phyloP scores from a whole-genome alignment of 176 grass and related monocot species.

The Coix lacrymajobi region DNA sequence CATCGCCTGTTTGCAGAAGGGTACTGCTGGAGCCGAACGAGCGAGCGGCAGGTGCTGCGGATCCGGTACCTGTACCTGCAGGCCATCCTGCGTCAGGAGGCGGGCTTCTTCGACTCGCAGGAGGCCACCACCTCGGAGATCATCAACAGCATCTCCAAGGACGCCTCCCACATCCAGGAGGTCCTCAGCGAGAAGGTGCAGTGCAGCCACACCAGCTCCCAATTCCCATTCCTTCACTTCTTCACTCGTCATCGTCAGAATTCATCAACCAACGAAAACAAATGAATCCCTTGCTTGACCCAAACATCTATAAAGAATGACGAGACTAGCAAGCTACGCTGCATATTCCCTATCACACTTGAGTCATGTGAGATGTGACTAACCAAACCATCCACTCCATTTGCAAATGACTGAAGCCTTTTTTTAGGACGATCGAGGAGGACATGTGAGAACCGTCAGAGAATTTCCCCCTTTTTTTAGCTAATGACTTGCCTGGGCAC shows the following conservation, averaged over 20 bases:
- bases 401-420: background rate
- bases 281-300: no score
- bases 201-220: background rate
- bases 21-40: constrained; percentile 98
- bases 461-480: no score
- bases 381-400: background rate
- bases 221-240: background rate
- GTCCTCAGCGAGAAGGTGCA: constrained; percentile 98
- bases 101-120: constrained; percentile 94
- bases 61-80: constrained; percentile 89
- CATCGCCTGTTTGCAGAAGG: constrained; percentile 64
- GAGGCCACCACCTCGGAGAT: constrained; percentile 94
- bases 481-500: no score
- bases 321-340: background rate
- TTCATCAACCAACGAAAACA: background rate
- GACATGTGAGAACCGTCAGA: background rate
- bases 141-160: constrained; percentile 97
- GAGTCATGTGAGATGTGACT: background rate
- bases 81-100: constrained; percentile 91
- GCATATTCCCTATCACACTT: background rate
- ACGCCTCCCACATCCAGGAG: constrained; percentile 85
- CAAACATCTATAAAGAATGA: no score
- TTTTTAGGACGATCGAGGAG: background rate
- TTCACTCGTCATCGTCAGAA: background rate
- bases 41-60: constrained; percentile 91